phyloP scores from a whole-genome alignment of 805 yeast species.

The Wickerhamiella azyma region DNA sequence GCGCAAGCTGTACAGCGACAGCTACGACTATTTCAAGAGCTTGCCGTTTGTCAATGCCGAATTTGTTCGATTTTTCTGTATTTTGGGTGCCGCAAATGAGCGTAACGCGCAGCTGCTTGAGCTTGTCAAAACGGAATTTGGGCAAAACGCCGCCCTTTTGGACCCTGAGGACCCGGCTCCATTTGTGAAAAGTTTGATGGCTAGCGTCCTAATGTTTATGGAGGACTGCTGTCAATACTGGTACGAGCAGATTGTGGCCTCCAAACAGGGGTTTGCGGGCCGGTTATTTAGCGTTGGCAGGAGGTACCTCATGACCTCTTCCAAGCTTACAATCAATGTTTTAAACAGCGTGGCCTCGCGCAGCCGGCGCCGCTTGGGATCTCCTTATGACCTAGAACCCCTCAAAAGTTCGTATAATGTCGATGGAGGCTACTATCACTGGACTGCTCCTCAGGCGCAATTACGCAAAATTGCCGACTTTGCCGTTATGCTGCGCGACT shows the following conservation, averaged over 20 bases:
- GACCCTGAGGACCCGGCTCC: conserved; percentile 31
- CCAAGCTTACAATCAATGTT: conserved; percentile 7
- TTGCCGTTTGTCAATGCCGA: conserved; percentile 57
- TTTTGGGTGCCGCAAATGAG: conserved; percentile 35
- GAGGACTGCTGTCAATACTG: conserved; percentile 63
- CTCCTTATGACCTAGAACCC: not conserved
- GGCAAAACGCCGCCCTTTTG: conserved; percentile 23
- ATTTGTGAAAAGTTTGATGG: conserved; percentile 36
- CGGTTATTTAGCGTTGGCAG: conserved; percentile 55
- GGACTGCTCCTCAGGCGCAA: conserved; percentile 38
- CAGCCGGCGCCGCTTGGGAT: not conserved
- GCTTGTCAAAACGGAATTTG: conserved; percentile 28
- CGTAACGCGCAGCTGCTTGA: conserved; percentile 29
- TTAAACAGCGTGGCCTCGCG: conserved; percentile 4
- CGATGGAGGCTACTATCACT: conserved; percentile 9
- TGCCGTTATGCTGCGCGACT: conserved; percentile 83
- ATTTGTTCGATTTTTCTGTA: conserved; percentile 41
- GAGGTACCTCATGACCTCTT: conserved; percentile 33
- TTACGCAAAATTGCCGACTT: conserved; percentile 82
- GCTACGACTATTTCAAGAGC: conserved; percentile 26
- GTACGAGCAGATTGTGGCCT: conserved; percentile 71
- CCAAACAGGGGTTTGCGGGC: conserved; percentile 63
- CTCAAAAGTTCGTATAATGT: conserved; percentile 1
- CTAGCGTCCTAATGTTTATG: conserved; percentile 65
- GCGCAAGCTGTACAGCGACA: conserved; percentile 36